Conservation (phyloP, 2,329 filamentous ascomycete species). For the Aspergillus candidus region DNA sequence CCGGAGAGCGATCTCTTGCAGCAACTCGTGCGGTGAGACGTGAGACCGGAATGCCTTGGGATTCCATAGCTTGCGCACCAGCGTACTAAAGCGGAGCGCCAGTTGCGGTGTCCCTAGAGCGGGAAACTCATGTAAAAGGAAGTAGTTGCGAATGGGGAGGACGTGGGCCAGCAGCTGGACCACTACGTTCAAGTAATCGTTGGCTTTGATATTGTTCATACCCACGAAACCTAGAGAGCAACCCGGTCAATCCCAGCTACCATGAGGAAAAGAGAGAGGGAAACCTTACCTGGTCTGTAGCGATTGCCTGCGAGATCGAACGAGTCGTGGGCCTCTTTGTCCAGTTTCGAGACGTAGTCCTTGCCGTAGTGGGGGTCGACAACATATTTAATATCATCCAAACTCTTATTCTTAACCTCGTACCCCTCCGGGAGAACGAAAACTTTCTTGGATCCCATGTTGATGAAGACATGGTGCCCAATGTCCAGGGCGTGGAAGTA, state of each 20-base stretch:
- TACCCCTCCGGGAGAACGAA: conserved; percentile 79
- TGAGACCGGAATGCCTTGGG: conserved; percentile 92
- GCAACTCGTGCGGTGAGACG: conserved; percentile 92
- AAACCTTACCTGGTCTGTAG: conserved; percentile 64
- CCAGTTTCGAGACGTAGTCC: conserved; percentile 72
- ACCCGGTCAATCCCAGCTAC: neutral
- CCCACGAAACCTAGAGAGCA: conserved; percentile 67
- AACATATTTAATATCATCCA: conserved; percentile 98
- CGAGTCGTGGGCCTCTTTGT: conserved; percentile 54
- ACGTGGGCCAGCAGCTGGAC: conserved; percentile 90
- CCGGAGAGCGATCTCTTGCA: conserved; percentile 85
- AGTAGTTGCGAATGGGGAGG: conserved; percentile 78
- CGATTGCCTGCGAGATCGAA: conserved; percentile 77
- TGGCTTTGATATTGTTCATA: conserved; percentile 99
- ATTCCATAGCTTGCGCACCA: conserved; percentile 98
- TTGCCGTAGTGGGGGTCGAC: conserved; percentile 83
- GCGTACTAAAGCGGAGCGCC: conserved; percentile 76
- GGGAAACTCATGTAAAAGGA: conserved; percentile 78
- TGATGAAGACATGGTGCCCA: conserved; percentile 95
- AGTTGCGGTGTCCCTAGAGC: conserved; percentile 63
- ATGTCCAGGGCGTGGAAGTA: conserved; percentile 97
- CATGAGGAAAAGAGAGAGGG: neutral
- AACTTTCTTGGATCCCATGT: conserved; percentile 62
- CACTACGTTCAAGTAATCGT: conserved; percentile 96
- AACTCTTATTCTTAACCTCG: conserved; percentile 86